Percentiles rank a stretch among this genome's conserved stretches.
Conservation (phyloP, 306 rosid species). For the Betula pendula region DNA sequence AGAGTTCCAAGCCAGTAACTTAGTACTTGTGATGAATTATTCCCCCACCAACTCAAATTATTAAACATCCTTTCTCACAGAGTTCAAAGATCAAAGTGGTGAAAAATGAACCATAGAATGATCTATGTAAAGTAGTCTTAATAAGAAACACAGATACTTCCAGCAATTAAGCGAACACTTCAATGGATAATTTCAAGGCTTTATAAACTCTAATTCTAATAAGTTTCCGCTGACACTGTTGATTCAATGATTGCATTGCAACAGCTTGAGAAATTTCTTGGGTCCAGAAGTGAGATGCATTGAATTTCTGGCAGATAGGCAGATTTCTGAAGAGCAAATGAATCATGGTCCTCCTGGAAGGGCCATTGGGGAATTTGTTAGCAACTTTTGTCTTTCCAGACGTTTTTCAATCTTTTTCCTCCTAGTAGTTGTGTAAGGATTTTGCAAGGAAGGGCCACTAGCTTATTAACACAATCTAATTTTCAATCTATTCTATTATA, state of each 20-base stretch:
- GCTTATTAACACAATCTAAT: background rate
- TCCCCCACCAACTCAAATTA: background rate
- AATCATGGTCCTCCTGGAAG: too few relatives aligned
- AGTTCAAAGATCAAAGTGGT: constrained; percentile 1
- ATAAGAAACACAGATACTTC: background rate
- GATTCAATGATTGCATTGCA: background rate
- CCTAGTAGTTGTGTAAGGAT: background rate
- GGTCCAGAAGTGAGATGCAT: background rate
- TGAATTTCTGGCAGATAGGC: background rate
- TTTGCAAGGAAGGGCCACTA: constrained; percentile 1
- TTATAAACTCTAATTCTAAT: background rate
- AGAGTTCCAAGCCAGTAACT: constrained; percentile 28
- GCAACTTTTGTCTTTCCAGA: background rate
- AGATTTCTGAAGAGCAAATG: too few relatives aligned
- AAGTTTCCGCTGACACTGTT: background rate
- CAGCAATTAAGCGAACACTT: constrained; percentile 12
- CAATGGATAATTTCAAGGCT: background rate
- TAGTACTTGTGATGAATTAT: constrained; percentile 16
- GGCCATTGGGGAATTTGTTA: too few relatives aligned
- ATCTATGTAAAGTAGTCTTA: background rate
- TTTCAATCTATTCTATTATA: background rate
- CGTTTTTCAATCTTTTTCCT: background rate
- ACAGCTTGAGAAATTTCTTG: background rate
- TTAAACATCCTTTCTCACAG: background rate
- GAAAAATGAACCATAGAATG: background rate